Evolutionary conservation across 2,329 filamentous ascomycete species (phyloP).

Genomic region (Knoxdaviesia proteae): DNA sequence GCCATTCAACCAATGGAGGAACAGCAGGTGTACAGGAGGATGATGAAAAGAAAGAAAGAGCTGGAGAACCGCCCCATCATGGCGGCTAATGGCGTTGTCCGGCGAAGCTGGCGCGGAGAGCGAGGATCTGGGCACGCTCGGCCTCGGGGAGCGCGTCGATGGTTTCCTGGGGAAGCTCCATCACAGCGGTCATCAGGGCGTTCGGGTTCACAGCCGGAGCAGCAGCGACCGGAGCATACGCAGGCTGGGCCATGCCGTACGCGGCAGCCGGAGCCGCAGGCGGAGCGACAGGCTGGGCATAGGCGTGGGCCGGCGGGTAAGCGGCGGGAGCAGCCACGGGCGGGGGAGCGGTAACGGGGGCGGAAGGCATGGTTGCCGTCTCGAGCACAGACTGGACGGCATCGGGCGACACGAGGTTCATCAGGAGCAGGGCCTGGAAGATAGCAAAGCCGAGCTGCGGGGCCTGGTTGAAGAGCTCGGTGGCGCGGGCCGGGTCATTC

Average conservation of each 20-base stretch:
- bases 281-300: conserved; percentile 11
- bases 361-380: conserved; percentile 19
- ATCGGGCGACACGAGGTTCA: conserved; percentile 75
- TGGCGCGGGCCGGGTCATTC: conserved; percentile 62
- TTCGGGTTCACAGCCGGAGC: conserved; percentile 36
- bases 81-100: conserved; percentile 10
- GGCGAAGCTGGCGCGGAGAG: conserved; percentile 45
- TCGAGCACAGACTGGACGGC: conserved; percentile 69
- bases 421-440: conserved; percentile 80
- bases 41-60: neutral
- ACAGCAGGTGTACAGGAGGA: neutral
- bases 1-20: neutral
- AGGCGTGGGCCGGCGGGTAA: conserved; percentile 13
- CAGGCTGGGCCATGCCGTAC: conserved; percentile 11
- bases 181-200: conserved; percentile 58
- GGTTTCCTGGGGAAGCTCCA: conserved; percentile 58
- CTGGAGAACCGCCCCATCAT: neutral
- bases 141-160: conserved; percentile 61
- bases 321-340: conserved; percentile 17
- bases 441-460: conserved; percentile 89
- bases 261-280: conserved; percentile 11
- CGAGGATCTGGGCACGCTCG: conserved; percentile 60
- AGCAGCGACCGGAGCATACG: conserved; percentile 13
- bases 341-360: conserved; percentile 18
- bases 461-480: conserved; percentile 67